Evolutionary conservation across 176 grass and related monocot species (phyloP).

Genomic region (Melocanna baccifera): DNA sequence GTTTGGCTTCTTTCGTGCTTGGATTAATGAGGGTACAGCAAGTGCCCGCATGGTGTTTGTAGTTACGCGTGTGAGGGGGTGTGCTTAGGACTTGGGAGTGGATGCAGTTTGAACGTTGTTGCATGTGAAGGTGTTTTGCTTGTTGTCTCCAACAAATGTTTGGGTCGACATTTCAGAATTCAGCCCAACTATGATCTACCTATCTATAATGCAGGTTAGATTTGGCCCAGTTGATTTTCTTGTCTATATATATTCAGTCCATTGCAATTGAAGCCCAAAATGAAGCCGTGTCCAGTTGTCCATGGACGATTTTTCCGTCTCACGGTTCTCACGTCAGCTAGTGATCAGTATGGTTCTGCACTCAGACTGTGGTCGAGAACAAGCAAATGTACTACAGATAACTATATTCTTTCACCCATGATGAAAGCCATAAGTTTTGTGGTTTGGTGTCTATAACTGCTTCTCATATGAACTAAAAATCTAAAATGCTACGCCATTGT

Average conservation of each 20-base stretch:
- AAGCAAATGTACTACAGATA: background rate
- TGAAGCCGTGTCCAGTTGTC: background rate
- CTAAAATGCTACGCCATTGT: background rate
- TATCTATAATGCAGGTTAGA: background rate
- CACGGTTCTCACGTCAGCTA: background rate
- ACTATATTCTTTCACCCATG: background rate
- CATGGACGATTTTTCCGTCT: background rate
- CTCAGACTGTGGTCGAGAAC: background rate
- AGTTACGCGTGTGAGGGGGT: background rate
- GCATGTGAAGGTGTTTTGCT: background rate
- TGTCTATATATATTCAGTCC: background rate
- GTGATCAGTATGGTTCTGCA: background rate
- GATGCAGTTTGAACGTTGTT: too few relatives aligned
- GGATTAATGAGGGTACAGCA: background rate
- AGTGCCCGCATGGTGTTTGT: background rate
- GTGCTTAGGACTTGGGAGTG: background rate
- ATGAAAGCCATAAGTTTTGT: background rate
- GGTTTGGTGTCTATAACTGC: background rate
- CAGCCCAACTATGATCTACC: background rate
- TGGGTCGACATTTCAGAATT: background rate
- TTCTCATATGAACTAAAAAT: background rate
- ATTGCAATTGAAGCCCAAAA: background rate
- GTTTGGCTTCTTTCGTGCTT: background rate
- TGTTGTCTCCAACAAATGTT: background rate
- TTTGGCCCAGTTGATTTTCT: background rate